Percentiles rank a stretch among this genome's conserved stretches.
These are phyloP conservation scores for Kazachstania sp. DNA, from an alignment of 1,139 yeast species.

Conservation along the genomic window DNA sequence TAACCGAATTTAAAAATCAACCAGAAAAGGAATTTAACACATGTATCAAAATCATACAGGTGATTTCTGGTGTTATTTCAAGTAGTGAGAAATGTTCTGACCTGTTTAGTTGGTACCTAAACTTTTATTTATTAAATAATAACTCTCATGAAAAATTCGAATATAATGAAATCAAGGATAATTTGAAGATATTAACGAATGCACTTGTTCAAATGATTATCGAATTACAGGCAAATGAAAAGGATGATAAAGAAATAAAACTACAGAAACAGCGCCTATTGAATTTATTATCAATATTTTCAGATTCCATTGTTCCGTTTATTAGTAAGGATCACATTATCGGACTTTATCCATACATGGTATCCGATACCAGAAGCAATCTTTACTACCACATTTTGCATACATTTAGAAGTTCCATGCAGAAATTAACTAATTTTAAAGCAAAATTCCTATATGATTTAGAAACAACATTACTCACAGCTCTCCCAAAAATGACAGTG, in stretches of 20 bases:
- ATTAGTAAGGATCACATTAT: constrained; percentile 58
- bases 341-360: constrained; percentile 49
- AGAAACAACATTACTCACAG: constrained; percentile 44
- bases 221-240: constrained; percentile 22
- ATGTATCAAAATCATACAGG: constrained; percentile 22
- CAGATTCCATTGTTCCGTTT: constrained; percentile 42
- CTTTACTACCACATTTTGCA: constrained; percentile 43
- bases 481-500: constrained; percentile 50
- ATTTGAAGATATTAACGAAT: constrained; percentile 24
- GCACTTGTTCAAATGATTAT: constrained; percentile 27
- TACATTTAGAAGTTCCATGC: constrained; percentile 45
- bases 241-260: constrained; percentile 15
- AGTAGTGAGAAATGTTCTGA: constrained; percentile 34
- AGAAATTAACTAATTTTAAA: constrained; percentile 39
- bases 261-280: constrained; percentile 33
- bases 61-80: constrained; percentile 36
- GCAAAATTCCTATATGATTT: constrained; percentile 43
- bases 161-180: constrained; percentile 17
- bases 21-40: constrained; percentile 14
- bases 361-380: constrained; percentile 37
- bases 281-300: constrained; percentile 44
- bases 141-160: constrained; percentile 20
- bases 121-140: constrained; percentile 34
- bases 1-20: constrained; percentile 11
- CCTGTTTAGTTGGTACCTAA: constrained; percentile 39